Conservation (phyloP, 176 grass and related monocot genomes). For the Ampelocalamus luodianensis region DNA sequence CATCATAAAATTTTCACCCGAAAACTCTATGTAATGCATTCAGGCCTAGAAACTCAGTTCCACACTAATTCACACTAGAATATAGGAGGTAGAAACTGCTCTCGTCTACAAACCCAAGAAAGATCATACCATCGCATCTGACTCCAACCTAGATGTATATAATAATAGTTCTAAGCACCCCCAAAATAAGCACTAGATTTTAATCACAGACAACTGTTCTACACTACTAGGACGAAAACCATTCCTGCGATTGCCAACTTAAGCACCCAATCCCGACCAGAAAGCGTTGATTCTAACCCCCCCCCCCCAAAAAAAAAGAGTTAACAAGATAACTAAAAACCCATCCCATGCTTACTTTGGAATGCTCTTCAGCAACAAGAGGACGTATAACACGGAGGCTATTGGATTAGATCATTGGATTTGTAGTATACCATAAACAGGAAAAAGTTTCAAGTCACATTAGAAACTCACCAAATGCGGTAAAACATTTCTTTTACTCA, state of each 20-base stretch:
- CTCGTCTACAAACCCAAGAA: neutral
- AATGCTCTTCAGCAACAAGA: too few relatives aligned
- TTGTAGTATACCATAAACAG: neutral
- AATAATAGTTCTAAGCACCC: neutral
- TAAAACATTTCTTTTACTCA: conserved; percentile 50
- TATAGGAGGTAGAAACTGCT: too few relatives aligned
- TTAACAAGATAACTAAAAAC: too few relatives aligned
- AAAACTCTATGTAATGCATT: neutral
- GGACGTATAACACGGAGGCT: neutral
- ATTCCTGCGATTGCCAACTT: too few relatives aligned
- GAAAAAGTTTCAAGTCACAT: neutral
- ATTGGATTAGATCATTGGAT: conserved; percentile 29
- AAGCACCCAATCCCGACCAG: too few relatives aligned
- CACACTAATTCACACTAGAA: neutral
- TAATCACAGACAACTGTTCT: neutral
- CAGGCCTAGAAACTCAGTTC: neutral
- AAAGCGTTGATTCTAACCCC: too few relatives aligned
- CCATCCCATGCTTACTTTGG: too few relatives aligned
- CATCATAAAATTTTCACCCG: too few relatives aligned
- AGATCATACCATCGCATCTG: too few relatives aligned
- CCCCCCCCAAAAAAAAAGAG: too few relatives aligned
- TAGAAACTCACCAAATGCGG: conserved; percentile 43
- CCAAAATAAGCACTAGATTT: neutral
- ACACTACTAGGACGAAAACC: too few relatives aligned
- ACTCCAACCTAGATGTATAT: neutral